Percentiles rank a stretch among this genome's conserved stretches.
phyloP scores from a whole-genome alignment of 2,329 filamentous ascomycete genomes.

The Exserohilum turcica region DNA sequence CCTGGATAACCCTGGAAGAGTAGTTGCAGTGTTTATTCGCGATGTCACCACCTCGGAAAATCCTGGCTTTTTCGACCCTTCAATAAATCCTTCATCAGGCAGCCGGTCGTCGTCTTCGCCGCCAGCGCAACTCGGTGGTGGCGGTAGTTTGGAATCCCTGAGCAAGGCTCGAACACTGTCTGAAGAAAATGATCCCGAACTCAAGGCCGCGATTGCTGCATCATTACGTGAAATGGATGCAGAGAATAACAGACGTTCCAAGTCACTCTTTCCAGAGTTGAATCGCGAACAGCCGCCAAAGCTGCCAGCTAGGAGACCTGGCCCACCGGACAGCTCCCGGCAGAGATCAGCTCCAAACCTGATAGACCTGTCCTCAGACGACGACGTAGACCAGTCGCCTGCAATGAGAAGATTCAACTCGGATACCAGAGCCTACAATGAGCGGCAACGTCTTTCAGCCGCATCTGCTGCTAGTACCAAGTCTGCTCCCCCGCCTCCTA shows the following conservation, averaged over 20 bases:
- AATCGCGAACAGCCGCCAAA: slow-evolving; percentile 47
- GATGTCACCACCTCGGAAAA: slow-evolving; percentile 85
- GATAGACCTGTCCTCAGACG: slow-evolving; percentile 56
- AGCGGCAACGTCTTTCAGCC: slow-evolving; percentile 20
- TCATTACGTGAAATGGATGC: slow-evolving; percentile 55
- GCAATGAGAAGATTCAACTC: slow-evolving; percentile 32
- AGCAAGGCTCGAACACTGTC: slow-evolving; percentile 23
- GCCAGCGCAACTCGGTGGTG: slow-evolving; percentile 23
- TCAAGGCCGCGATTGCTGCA: slow-evolving; percentile 55
- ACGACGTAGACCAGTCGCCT: slow-evolving; percentile 32
- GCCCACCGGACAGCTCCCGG: slow-evolving; percentile 25
- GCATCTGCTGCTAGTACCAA: slow-evolving; percentile 30
- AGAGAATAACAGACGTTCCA: slow-evolving; percentile 42
- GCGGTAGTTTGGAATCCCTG: slow-evolving; percentile 13
- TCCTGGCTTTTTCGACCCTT: slow-evolving; percentile 78
- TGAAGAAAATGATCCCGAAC: slow-evolving; percentile 55
- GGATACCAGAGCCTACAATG: slow-evolving; percentile 28
- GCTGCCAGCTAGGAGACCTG: slow-evolving; percentile 42
- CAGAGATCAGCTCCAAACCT: slow-evolving; percentile 46
- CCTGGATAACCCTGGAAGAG: slow-evolving; percentile 77
- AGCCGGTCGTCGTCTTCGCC: slow-evolving; percentile 35
- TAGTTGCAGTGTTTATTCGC: slow-evolving; percentile 88
- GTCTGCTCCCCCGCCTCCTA: slow-evolving; percentile 40
- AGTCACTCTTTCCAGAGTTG: slow-evolving; percentile 40
- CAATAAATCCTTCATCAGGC: slow-evolving; percentile 48